These are phyloP conservation scores for Tylopilus sp. DNA, from an alignment of 1,284 basidiomycete species.

Conservation along the genomic window DNA sequence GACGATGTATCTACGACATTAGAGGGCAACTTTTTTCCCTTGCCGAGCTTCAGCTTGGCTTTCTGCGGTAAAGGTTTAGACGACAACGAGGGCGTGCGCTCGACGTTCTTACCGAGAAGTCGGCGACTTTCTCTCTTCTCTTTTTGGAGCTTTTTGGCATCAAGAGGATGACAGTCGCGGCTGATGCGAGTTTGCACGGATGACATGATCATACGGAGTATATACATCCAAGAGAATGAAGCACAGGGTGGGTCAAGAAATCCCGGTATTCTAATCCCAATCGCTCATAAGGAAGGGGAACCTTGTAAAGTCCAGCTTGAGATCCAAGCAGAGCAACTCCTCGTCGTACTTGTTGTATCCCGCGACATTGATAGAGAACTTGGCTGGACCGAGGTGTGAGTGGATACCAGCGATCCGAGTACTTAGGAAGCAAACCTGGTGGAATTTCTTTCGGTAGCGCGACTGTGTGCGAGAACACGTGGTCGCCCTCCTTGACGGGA, in stretches of 20 bases:
- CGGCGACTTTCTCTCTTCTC: constrained; percentile 83
- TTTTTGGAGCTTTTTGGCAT: constrained; percentile 89
- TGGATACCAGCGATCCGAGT: not conserved
- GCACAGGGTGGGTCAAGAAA: not conserved
- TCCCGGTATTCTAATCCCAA: constrained; percentile 15
- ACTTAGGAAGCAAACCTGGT: constrained; percentile 50
- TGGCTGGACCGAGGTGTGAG: constrained; percentile 52
- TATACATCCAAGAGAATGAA: constrained; percentile 7
- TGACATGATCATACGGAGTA: constrained; percentile 1
- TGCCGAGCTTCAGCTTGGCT: constrained; percentile 94
- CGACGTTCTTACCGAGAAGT: constrained; percentile 64
- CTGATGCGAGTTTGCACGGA: not conserved
- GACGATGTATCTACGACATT: constrained; percentile 96
- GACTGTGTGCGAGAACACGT: constrained; percentile 77
- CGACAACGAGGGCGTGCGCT: not conserved
- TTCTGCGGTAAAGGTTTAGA: constrained; percentile 53
- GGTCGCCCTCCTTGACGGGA: constrained; percentile 68
- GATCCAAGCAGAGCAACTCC: constrained; percentile 76
- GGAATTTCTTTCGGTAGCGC: constrained; percentile 87
- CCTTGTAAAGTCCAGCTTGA: constrained; percentile 72
- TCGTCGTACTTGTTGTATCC: constrained; percentile 80
- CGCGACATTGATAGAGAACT: constrained; percentile 72
- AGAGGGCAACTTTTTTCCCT: constrained; percentile 78
- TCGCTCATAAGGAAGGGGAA: constrained; percentile 34
- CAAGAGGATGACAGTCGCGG: not conserved